Conservation (phyloP, 2,329 filamentous ascomycete species). For the Fusarium chlamydosporum region DNA sequence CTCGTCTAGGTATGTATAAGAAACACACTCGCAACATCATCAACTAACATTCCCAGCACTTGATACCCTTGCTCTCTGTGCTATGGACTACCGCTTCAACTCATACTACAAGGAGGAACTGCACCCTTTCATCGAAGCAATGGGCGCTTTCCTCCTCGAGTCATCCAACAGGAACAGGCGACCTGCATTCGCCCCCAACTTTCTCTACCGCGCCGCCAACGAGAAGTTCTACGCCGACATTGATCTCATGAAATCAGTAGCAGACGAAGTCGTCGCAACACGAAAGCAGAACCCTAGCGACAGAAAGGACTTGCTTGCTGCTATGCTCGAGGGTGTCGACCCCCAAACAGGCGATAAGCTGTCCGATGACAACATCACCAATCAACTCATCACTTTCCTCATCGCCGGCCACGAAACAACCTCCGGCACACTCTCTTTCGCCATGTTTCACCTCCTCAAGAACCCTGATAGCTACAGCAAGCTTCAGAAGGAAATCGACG, state of each 20-base stretch:
- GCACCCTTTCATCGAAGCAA: constrained; percentile 78
- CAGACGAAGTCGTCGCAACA: constrained; percentile 71
- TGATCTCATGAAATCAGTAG: constrained; percentile 66
- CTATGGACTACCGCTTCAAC: constrained; percentile 82
- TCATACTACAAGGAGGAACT: constrained; percentile 77
- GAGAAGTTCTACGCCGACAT: constrained; percentile 69
- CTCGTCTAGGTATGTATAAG: constrained; percentile 64
- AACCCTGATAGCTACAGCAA: constrained; percentile 71
- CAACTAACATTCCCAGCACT: constrained; percentile 61
- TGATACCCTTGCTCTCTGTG: constrained; percentile 78
- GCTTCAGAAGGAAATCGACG: constrained; percentile 77
- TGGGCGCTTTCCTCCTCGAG: constrained; percentile 74
- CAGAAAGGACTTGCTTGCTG: constrained; percentile 76
- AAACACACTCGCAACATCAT: too few relatives aligned
- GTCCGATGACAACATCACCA: constrained; percentile 72
- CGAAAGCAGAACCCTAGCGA: constrained; percentile 68
- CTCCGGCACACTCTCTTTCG: constrained; percentile 74
- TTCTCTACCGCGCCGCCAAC: constrained; percentile 65
- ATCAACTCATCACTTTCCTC: constrained; percentile 81
- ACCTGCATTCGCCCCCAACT: constrained; percentile 61
- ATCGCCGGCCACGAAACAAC: constrained; percentile 81
- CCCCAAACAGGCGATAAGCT: constrained; percentile 76
- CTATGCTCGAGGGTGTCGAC: constrained; percentile 78
- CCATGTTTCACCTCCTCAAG: constrained; percentile 75
- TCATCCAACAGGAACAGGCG: constrained; percentile 64